These are phyloP conservation scores for Elsinoe fawcettii DNA, from an alignment of 2,329 filamentous ascomycete species.

Conservation along the genomic window DNA sequence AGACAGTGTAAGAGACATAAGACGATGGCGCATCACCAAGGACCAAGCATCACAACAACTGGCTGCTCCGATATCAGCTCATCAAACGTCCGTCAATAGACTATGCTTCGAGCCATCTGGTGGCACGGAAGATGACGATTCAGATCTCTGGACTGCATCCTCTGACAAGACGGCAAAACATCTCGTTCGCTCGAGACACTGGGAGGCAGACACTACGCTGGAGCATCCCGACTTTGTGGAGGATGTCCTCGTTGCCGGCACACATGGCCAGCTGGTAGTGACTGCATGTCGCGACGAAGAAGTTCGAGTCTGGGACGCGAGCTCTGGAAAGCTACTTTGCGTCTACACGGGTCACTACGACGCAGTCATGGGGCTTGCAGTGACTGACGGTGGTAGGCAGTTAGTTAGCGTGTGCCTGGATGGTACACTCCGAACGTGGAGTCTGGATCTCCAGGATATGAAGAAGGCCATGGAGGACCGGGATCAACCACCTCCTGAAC, in stretches of 20 bases:
- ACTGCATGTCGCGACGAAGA: slow-evolving; percentile 90
- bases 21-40: slow-evolving; percentile 61
- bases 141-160: slow-evolving; percentile 84
- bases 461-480: slow-evolving; percentile 33
- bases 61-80: slow-evolving; percentile 58
- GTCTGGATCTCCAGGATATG: slow-evolving; percentile 55
- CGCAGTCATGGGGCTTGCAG: slow-evolving; percentile 70
- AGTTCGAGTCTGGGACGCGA: slow-evolving; percentile 74
- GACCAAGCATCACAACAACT: slow-evolving; percentile 48
- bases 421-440: slow-evolving; percentile 79
- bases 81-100: slow-evolving; percentile 86
- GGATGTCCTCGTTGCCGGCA: slow-evolving; percentile 65
- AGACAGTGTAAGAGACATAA: slow-evolving; percentile 56
- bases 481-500: background rate
- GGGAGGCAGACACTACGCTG: slow-evolving; percentile 63
- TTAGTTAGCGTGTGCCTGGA: slow-evolving; percentile 85
- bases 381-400: slow-evolving; percentile 45
- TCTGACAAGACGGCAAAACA: slow-evolving; percentile 84
- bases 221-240: slow-evolving; percentile 85
- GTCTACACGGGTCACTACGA: slow-evolving; percentile 71
- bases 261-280: slow-evolving; percentile 55
- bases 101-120: slow-evolving; percentile 56
- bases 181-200: slow-evolving; percentile 59
- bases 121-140: slow-evolving; percentile 22
- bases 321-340: slow-evolving; percentile 26